Evolutionary conservation across 805 yeast species (phyloP), one percentile per base, ranked within the genome.

Genomic region (Phaffomyces opuntiae): DNA sequence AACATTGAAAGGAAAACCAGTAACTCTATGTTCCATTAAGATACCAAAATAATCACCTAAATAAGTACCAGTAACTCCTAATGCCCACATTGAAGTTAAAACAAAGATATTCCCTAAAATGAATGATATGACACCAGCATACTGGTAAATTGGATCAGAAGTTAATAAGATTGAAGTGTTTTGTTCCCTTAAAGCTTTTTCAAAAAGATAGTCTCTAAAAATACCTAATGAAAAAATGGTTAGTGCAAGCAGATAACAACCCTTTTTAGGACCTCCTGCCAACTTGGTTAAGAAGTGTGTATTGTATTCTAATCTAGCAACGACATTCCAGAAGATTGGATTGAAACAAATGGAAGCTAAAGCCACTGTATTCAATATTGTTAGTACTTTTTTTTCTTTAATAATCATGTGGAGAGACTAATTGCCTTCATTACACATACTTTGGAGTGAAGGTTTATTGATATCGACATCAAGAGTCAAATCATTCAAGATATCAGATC

Each of bases 1-100:
- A 46, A 90, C 79, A 57, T 82, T 90, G 76, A 93, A 93, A 14
- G 99, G 99, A 76, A 93, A 93, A 1, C 85, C 81, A 16, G 91
- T 83, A 49, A 93, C 96, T 60, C 96, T 77, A 52, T 86, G 78
- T 51, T 82, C 81, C 93, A 91, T 93, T 56, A 93, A 75, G 57
- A 93, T 90, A 2, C 98, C 98, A 66, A 93, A 93, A 68, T 93
- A 95, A 65, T 93, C 99, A 38, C 99, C 99, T 49, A 93, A 69
- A 60, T 93, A 93, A 11, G 99, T 93, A 24, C 99, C 99, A 13
- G 96, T 91, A 49, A 93, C 79, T 24, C 99, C 99, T 53, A 93
- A 73, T 13, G 84, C 83, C 69, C 80, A 91, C 98, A 93, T 91
- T 21, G 96, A 87, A 29, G 81, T 67, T 31, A 85, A 52, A 3